Evolutionary conservation across 2,329 filamentous ascomycete genomes (phyloP), one percentile per base, ranked within the genome.

Genomic region (Penicillium capsulatum): DNA sequence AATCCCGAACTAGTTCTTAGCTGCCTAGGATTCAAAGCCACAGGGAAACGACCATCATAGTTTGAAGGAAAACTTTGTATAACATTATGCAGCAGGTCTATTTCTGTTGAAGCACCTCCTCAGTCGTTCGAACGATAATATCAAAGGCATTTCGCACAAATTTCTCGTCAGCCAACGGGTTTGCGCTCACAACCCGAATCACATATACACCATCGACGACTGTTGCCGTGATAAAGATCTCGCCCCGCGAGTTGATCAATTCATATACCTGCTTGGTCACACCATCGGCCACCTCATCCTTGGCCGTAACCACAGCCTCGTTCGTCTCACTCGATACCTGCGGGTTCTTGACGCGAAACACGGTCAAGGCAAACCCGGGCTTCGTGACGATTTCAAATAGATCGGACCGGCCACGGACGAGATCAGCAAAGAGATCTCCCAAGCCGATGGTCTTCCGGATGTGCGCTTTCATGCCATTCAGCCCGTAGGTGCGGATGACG

Each of bases 191-290:
- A 26, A 96, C 79, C 0, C 91, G 75, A 45, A 97, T 94, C 2
- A 84, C 83, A 63, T 87, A 87, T 14, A 80, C 72, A 1, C 80
- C 84, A 7, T 78, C 79, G 9, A 94, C 74, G 3, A 88, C 77
- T 1, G 83, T 84, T 29, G 81, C 83, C 0, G 89, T 96, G 16
- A 96, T 69, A 65, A 87, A 96, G 40, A 94, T 84, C 63, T 87
- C 80, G 1, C 87, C 87, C 6, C 76, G 70, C 3, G 72, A 70
- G 54, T 94, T 91, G 17, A 95, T 76, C 16, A 71, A 64, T 55
- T 92, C 84, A 54, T 86, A 91, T 9, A 94, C 77, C 39, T 75
- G 73, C 64, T 84, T 84, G 1, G 89, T 94, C 8, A 85, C 58
- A 14, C 66, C 69, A 51, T 92, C 88, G 9, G 77, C 74, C 43